Conservation (phyloP, 306 rosid species). For the Aeschynomene evenia region DNA sequence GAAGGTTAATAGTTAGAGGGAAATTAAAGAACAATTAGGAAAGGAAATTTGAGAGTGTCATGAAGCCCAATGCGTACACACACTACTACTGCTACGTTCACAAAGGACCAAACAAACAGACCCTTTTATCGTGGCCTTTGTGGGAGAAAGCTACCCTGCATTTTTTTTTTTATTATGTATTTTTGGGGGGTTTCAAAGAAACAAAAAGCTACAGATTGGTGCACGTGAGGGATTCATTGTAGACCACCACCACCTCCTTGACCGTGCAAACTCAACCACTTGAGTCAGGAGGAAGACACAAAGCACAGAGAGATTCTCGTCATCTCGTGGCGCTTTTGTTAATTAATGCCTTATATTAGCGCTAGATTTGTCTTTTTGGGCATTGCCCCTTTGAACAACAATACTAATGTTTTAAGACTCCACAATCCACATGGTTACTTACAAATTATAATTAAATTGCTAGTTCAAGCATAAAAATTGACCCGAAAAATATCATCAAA, state of each 20-base stretch:
- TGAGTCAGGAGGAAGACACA: background rate
- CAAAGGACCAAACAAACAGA: slow-evolving; percentile 50
- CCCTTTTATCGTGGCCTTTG: slow-evolving; percentile 42
- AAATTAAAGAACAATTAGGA: background rate
- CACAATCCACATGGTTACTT: background rate
- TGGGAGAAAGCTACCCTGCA: slow-evolving; percentile 34
- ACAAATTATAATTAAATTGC: too few relatives aligned
- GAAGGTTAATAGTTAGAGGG: background rate
- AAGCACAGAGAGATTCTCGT: slow-evolving; percentile 44
- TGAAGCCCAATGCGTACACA: slow-evolving; percentile 2
- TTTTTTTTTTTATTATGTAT: background rate
- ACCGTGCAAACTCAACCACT: slow-evolving; percentile 30
- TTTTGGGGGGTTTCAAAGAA: background rate
- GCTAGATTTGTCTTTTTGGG: background rate
- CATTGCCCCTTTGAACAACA: background rate
- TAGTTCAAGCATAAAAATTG: background rate
- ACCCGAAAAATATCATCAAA: background rate
- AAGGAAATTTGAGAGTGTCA: background rate
- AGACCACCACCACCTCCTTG: slow-evolving; percentile 44
- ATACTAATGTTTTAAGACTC: background rate
- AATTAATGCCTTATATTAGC: background rate
- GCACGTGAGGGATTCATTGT: slow-evolving; percentile 70
- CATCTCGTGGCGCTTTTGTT: slow-evolving; percentile 25
- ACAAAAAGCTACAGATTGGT: slow-evolving; percentile 47
- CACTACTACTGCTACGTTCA: too few relatives aligned